Conservation (phyloP, 164 flowering plant genomes). For the Houttuynia cordata region DNA sequence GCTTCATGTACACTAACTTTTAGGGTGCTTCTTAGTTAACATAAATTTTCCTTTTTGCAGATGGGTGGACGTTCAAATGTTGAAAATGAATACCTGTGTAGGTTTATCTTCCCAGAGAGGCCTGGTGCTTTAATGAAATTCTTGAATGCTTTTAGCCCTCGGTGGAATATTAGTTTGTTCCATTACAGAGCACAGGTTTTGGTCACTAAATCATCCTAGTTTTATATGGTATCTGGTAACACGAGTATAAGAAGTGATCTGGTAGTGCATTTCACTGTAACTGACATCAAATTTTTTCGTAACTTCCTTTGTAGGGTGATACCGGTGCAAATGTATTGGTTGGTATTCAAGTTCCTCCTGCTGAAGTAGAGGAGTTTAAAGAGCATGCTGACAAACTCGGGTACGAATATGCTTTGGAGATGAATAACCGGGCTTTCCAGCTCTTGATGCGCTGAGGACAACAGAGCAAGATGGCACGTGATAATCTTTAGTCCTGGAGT, state of each 20-base stretch:
- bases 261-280: background rate
- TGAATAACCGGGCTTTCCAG: conserved; percentile 33
- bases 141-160: conserved; percentile 78
- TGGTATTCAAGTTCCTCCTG: conserved; percentile 66
- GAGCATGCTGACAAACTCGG: conserved; percentile 49
- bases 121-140: conserved; percentile 93
- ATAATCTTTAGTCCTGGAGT: too few relatives aligned
- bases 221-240: too few relatives aligned
- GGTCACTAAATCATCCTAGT: background rate
- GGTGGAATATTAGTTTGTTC: conserved; percentile 94
- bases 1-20: background rate
- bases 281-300: background rate
- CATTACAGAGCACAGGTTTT: conserved; percentile 86
- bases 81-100: conserved; percentile 65
- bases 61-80: conserved; percentile 71
- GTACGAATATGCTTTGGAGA: conserved; percentile 61
- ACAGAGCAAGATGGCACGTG: background rate
- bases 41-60: conserved; percentile 25
- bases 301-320: conserved; percentile 51
- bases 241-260: background rate
- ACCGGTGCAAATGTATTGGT: conserved; percentile 91
- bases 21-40: conserved; percentile 2
- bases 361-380: conserved; percentile 57
- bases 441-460: conserved; percentile 59
- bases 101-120: conserved; percentile 81